Base-by-base conservation (phyloP, 108 stramenopile species). In the Nitzschia sp. region DNA sequence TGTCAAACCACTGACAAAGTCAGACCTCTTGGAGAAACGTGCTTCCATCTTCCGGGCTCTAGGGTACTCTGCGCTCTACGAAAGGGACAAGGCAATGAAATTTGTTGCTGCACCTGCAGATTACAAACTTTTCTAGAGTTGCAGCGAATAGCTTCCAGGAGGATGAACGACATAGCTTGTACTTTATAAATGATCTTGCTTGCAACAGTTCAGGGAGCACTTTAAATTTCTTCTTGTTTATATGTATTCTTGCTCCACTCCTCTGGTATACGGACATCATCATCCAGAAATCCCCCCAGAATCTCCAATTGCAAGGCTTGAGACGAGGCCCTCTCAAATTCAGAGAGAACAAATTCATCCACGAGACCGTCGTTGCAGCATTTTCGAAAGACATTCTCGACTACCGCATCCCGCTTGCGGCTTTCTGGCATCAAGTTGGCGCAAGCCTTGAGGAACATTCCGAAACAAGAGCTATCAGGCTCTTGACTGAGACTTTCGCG, bases 281-380 rank as follows among this genome's bases (percentile, higher is more conserved):
- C 78, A 33, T 66, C 68, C 4, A 68, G 31, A 25, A 63, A 60
- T 33, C 68, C 75, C 45, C 78, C 78, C 30, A 84, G 54, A 21
- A 76, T 3, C n/a, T 79, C 58, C 38, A 76, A 25, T 45, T 69
- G 72, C 30, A 79, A 28, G 3, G 72, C 46, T 55, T 77, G 58
- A 3, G 73, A 72, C 11, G 80, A 64, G 8, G 73, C 76, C 23
- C 27, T 25, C 30, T 41, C 57, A 26, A 84, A 73, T 41, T 68
- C 53, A 8, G 54, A 33, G 34, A 82, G 31, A n/a, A 85, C 78
- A 47, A 72, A 72, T 26, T 75, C 53, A 54, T 68, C 73, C 8
- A 85, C 67, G 30, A 70, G 36, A 9, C 84, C 84, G 1, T 70
- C 66, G 21, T 53, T 30, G 45, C 80, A 82, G 68, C 80, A 82